Base-by-base conservation (phyloP, 768 basidiomycete species). In the Tremella fuciformis region DNA sequence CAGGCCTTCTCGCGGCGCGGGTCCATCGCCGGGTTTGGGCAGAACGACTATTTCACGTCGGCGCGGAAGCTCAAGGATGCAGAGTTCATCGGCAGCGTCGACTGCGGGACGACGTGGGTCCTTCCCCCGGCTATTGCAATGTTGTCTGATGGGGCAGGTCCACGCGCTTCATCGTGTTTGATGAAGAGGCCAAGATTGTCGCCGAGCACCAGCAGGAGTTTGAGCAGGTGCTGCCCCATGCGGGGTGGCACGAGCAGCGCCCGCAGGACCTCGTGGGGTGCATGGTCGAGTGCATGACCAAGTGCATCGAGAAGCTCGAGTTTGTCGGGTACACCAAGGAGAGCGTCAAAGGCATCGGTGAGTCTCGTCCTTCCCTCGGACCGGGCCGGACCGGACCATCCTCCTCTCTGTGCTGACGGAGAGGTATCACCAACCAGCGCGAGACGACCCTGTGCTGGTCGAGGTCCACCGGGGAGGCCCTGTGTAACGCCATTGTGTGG, bases 161-260 rank as follows among this genome's bases (percentile, higher is more conserved):
- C 13, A 88, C 89, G 19, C 85, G 92, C 50, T 94, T 93, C 78
- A 91, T 96, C 68, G 78, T 96, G 58, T 94, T 96, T 71, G 86
- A 96, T 80, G 81, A 86, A 69, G 79, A 88, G 69, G 92, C 93
- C 22, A 83, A 91, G 70, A 88, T 96, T 67, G 79, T 97, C 57
- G 88, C 88, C 2, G 85, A 91, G 76, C 85, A 89, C 71, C 94
- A 98, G 77, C 80, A 85, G 13, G 94, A 98, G 77, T 97, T 97
- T 74, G 85, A 89, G 47, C 93, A 97, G 73, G 91, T 93, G 77
- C 91, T 91, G 69, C 88, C 88, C 2, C 81, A 89, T 72, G 89
- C 92, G 2, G 89, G 90, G 86, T 97, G 93, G 93, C 94, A 97
- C 75, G 91, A 93, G 63, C 96, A 98, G 76, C 87, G 94, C 73